phyloP scores from a whole-genome alignment of 2,329 filamentous ascomycete species.

The Fusarium sterilihyphosum region DNA sequence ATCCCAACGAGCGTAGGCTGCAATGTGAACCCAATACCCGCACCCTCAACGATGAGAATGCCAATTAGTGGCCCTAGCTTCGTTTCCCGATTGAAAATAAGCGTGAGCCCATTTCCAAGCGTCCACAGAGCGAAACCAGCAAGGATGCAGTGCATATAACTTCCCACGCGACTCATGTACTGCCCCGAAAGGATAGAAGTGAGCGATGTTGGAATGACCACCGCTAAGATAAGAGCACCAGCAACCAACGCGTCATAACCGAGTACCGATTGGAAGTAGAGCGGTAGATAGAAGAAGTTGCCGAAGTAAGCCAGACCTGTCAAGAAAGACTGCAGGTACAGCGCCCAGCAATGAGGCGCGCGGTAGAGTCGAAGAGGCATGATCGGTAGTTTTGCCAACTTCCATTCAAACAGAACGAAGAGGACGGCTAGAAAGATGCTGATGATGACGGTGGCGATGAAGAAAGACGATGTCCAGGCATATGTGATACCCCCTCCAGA shows the following conservation, averaged over 20 bases:
- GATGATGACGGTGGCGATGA: background rate
- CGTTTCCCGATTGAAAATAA: background rate
- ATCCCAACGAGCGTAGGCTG: background rate
- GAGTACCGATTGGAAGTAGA: background rate
- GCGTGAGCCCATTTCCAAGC: background rate
- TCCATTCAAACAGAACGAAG: background rate
- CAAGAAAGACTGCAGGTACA: background rate
- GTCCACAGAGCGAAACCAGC: slow-evolving; percentile 3
- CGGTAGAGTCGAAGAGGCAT: background rate
- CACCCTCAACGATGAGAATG: background rate
- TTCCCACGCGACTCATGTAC: background rate
- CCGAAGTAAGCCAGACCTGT: background rate
- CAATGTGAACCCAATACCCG: background rate
- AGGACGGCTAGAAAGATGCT: background rate
- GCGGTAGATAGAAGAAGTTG: background rate
- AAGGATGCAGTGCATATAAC: background rate
- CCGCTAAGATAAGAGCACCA: background rate
- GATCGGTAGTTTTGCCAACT: background rate
- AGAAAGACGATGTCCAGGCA: background rate
- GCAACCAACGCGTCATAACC: background rate
- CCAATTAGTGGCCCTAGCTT: background rate
- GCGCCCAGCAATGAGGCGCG: background rate
- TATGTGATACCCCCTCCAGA: background rate
- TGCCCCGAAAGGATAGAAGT: background rate
- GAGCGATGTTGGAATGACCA: background rate